Evolutionary conservation across 495 filamentous ascomycete species (phyloP), one percentile per base, ranked within the genome.

Genomic region (Aspergillus steynii): DNA sequence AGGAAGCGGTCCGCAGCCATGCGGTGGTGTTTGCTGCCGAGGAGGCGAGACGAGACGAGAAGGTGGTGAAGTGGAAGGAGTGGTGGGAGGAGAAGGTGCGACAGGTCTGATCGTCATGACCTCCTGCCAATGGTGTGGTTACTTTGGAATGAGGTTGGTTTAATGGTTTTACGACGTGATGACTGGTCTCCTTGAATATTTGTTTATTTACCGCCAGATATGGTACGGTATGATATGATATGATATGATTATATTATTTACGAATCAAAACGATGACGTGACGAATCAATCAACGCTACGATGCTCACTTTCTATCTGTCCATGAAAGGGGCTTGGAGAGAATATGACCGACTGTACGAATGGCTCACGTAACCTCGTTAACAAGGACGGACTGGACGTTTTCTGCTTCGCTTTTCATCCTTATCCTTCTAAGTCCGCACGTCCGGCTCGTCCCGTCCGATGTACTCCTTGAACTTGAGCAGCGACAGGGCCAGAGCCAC

Each of bases 21-120:
- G 94, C 90, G 0, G 86, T 95, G 75, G 95, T 97, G 2, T 98
- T 96, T 78, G 93, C 91, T 45, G 94, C 94, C 0, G 96, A 98
- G 74, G 89, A 96, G 66, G 92, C 94, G 15, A 81, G 96, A 58
- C 75, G 71, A 32, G 80, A 83, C 51, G 83, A 83, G 66, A 86
- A 80, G 67, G 86, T 94, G 31, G 74, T 98, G 0, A 82, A 85
- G 60, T 97, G 92, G 90, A 71, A 73, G 56, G 74, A 82, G 31
- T 97, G 93, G 94, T 97, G 92, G 90, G 69, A 72, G n/a, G 66
- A 70, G 58, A 80, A 86, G 58, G 56, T 75, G 59, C 5, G 10
- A 27, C 9, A 15, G 2, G 20, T 49, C 3, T 20, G 20, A 20
- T 20, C 20, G 20, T 20, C 20, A 20, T 20, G 20, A 20, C 20